Evolutionary conservation across 2,329 filamentous ascomycete genomes (phyloP).

Genomic region (Sphaerostilbella broomeana): DNA sequence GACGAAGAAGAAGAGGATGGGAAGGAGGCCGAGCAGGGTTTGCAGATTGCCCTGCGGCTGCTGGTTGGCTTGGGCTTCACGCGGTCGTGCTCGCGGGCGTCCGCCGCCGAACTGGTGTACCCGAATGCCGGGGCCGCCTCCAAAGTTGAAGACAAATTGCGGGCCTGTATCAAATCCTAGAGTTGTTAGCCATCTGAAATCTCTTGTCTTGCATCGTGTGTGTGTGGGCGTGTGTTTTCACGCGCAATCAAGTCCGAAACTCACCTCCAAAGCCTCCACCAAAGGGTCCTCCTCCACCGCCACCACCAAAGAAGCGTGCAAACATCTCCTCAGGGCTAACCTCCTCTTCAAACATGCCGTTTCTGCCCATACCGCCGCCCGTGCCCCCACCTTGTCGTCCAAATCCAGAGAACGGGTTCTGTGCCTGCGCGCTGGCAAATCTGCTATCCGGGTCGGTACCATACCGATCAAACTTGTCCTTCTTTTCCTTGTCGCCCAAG

Average conservation of each 20-base stretch:
- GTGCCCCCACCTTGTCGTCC: conserved; percentile 38
- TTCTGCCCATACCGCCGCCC: conserved; percentile 47
- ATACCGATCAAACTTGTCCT: conserved; percentile 74
- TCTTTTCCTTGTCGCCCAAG: conserved; percentile 86
- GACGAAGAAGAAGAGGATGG: conserved; percentile 83
- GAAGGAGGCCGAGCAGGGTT: conserved; percentile 69
- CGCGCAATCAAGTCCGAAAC: too few species aligned
- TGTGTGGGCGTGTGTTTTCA: too few species aligned
- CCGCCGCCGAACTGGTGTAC: conserved; percentile 92
- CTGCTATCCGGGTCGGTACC: conserved; percentile 89
- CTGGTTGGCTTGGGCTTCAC: conserved; percentile 49
- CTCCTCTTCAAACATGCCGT: conserved; percentile 76
- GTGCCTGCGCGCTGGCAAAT: conserved; percentile 59
- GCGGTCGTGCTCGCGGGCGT: conserved; percentile 68
- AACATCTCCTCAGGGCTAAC: conserved; percentile 97
- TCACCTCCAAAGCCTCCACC: conserved; percentile 43
- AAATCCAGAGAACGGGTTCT: conserved; percentile 60
- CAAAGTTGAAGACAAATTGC: conserved; percentile 92
- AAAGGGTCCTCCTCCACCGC: conserved; percentile 63
- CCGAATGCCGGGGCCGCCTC: conserved; percentile 81
- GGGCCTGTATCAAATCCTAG: conserved; percentile 69
- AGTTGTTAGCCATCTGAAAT: conserved; percentile 21
- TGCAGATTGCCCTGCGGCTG: conserved; percentile 47
- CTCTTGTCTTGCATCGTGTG: too few species aligned
- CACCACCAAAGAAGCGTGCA: conserved; percentile 88